Conservation (phyloP, 1,284 basidiomycete species). For the Malassezia restricta region DNA sequence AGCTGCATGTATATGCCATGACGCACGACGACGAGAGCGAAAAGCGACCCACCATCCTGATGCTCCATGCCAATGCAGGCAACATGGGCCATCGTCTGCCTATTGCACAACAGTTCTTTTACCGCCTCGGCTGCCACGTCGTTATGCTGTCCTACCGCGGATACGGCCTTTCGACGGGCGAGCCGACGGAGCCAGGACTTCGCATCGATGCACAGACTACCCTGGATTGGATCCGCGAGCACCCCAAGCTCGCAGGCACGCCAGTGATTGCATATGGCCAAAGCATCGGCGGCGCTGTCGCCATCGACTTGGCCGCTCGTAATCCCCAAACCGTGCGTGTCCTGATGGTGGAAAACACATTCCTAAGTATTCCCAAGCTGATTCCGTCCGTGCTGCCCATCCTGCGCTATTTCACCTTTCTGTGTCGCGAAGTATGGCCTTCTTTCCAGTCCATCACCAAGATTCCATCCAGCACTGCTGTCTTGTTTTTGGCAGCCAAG, state of each 20-base stretch:
- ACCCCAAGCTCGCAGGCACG: constrained; percentile 55
- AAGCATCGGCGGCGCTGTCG: constrained; percentile 89
- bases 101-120: constrained; percentile 70
- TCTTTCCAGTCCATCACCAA: constrained; percentile 59
- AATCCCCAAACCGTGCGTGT: constrained; percentile 54
- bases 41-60: constrained; percentile 31
- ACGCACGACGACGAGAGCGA: constrained; percentile 20
- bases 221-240: constrained; percentile 63
- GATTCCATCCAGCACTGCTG: constrained; percentile 61
- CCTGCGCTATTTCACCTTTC: constrained; percentile 63
- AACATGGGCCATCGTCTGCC: constrained; percentile 66
- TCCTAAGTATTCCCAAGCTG: constrained; percentile 37
- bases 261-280: constrained; percentile 66
- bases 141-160: constrained; percentile 78
- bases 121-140: constrained; percentile 73
- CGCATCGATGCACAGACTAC: constrained; percentile 61
- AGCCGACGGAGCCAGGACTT: constrained; percentile 66
- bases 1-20: constrained; percentile 33
- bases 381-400: constrained; percentile 64
- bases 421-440: constrained; percentile 81
- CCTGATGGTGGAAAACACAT: constrained; percentile 14
- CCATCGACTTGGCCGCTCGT: constrained; percentile 70
- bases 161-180: constrained; percentile 73
- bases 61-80: constrained; percentile 43
- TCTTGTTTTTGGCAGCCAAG: constrained; percentile 70